Base-by-base conservation (phyloP, 1,284 basidiomycete genomes). In the Pterulicium gracile region DNA sequence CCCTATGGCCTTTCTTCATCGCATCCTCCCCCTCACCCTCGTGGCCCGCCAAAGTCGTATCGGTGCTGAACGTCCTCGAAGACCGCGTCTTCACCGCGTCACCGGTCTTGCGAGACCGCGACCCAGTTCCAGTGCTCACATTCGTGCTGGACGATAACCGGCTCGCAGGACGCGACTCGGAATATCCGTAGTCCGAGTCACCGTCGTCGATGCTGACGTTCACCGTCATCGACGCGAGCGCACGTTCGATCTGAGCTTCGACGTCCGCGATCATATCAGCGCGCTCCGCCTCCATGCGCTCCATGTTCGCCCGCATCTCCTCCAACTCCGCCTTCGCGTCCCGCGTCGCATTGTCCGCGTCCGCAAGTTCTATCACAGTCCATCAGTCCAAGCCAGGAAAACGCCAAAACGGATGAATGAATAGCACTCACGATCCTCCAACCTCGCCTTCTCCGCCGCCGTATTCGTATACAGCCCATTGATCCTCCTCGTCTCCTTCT, bases 221-320 rank as follows among this genome's bases (percentile, higher is more conserved):
- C 48, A 88, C 79, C 14, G 84, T 79, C 85, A 90, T 90, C 15
- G 82, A 85, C 22, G 75, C 81, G 42, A 90, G 68, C 2, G 88
- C 87, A 49, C 81, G 73, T 60, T 89, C 86, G 55, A 90, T 90
- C 65, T 90, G 86, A 20, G 83, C 83, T 59, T 90, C 86, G 19
- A 90, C 86, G 63, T 89, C 86, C 12, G 83, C 85, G 42, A 89
- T 82, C 85, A 90, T 88, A 56, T 86, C 81, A 24, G 80, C 76
- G 45, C 88, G 82, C 61, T 89, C 86, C 51, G 76, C 67, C 58
- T 89, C 86, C 87, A 89, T 88, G 57, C 66, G 77, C 47, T 87
- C 83, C 85, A 89, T 89, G 3, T 73, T 76, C 13, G 76, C 70
- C 49, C 73, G 74, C 87, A 89, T 89, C 50, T 66, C 64, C 53